A percentile compares a stretch with the other conserved stretches of the same genome.
Evolutionary conservation across 106 monocot species (phyloP).

Genomic region (Narthecium ossifragum): DNA sequence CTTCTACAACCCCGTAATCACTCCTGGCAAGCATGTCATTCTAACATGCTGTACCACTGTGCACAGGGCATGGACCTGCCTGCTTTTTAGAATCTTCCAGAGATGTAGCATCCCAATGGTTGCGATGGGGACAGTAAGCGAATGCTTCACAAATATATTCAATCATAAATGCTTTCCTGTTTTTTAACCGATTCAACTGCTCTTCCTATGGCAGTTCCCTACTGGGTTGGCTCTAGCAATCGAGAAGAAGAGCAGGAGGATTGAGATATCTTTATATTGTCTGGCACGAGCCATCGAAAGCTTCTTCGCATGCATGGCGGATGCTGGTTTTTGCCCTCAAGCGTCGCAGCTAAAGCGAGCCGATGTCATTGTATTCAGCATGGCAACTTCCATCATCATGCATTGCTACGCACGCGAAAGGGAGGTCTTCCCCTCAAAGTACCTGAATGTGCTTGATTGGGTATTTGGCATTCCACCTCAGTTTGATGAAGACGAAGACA

Average conservation of each 20-base stretch:
- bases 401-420: slow-evolving; percentile 94
- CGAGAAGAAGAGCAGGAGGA: slow-evolving; percentile 93
- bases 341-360: slow-evolving; percentile 59
- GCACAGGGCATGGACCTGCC: slow-evolving; percentile 90
- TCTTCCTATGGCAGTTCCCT: slow-evolving; percentile 48
- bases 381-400: slow-evolving; percentile 92
- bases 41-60: too few species aligned
- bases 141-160: not conserved
- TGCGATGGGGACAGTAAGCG: slow-evolving; percentile 68
- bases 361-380: slow-evolving; percentile 83
- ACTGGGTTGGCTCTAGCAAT: slow-evolving; percentile 82
- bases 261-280: slow-evolving; percentile 94
- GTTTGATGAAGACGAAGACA: slow-evolving; percentile 14
- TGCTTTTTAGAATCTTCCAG: slow-evolving; percentile 68
- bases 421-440: slow-evolving; percentile 95
- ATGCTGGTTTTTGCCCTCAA: slow-evolving; percentile 64
- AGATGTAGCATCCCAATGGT: slow-evolving; percentile 81
- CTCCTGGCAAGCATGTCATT: not conserved
- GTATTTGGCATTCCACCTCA: slow-evolving; percentile 82
- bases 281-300: slow-evolving; percentile 87
- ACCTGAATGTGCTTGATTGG: slow-evolving; percentile 98
- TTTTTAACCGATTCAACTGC: not conserved
- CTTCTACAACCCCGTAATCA: not conserved
- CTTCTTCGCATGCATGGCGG: slow-evolving; percentile 84
- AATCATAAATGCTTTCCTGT: too few species aligned